Evolutionary conservation across 768 basidiomycete genomes (phyloP).

Genomic region (Tricholoma saponaceum): DNA sequence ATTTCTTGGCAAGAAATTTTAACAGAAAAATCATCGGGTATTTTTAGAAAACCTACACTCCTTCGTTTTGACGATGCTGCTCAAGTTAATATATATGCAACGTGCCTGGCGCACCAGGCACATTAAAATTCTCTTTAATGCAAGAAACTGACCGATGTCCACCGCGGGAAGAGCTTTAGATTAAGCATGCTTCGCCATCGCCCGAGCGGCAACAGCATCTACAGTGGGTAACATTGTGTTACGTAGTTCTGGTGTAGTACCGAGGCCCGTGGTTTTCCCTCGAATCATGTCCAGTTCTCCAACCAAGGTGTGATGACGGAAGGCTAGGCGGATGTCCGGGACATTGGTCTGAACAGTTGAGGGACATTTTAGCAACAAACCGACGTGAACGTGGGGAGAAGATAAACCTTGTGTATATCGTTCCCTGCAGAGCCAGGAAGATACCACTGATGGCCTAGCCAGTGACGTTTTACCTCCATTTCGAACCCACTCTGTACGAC

Average conservation of each 20-base stretch:
- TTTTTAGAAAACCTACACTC: neutral
- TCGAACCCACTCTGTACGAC: constrained; percentile 97
- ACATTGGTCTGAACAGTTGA: constrained; percentile 79
- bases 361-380: neutral
- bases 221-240: constrained; percentile 25
- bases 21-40: neutral
- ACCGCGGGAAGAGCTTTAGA: neutral
- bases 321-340: constrained; percentile 86
- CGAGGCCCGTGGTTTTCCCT: constrained; percentile 16
- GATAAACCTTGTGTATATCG: constrained; percentile 85
- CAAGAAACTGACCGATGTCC: neutral
- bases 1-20: neutral
- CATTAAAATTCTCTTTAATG: neutral
- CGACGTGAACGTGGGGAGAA: neutral
- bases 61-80: neutral
- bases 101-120: neutral
- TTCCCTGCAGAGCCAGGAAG: constrained; percentile 91
- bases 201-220: constrained; percentile 33
- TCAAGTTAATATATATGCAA: neutral
- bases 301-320: constrained; percentile 83
- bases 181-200: constrained; percentile 26
- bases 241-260: constrained; percentile 12
- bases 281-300: constrained; percentile 78
- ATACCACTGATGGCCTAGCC: constrained; percentile 94
- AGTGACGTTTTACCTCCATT: constrained; percentile 95